Evolutionary conservation across 306 rosid genomes (phyloP).

Genomic region (Medicago truncatula): MtrunA17r5.0-ANR NC_053045.1:11043001-11043500

Average conservation of each 20-base stretch:
- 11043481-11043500: slow-evolving; percentile 82
- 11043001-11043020: slow-evolving; percentile 83
- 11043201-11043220: slow-evolving; percentile 61
- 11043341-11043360: slow-evolving; percentile 25
- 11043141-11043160: neutral
- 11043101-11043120: slow-evolving; percentile 92
- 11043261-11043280: slow-evolving; percentile 71
- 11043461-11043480: slow-evolving; percentile 92
- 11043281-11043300: neutral
- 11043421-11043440: slow-evolving; percentile 92
- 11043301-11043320: slow-evolving; percentile 21
- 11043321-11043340: neutral
- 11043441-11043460: slow-evolving; percentile 90
- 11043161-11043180: slow-evolving; percentile 34
- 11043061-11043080: slow-evolving; percentile 73
- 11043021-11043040: slow-evolving; percentile 87
- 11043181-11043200: neutral
- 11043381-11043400: slow-evolving; percentile 98
- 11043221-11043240: slow-evolving; percentile 93
- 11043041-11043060: slow-evolving; percentile 93
- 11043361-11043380: slow-evolving; percentile 96
- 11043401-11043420: slow-evolving; percentile 86
- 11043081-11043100: slow-evolving; percentile 86
- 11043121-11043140: slow-evolving; percentile 62
- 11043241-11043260: slow-evolving; percentile 99